Evolutionary conservation across 192 early-diverging fungal species (phyloP), one percentile per base, ranked within the genome.

Genomic region (Kappamyces sp.): DNA sequence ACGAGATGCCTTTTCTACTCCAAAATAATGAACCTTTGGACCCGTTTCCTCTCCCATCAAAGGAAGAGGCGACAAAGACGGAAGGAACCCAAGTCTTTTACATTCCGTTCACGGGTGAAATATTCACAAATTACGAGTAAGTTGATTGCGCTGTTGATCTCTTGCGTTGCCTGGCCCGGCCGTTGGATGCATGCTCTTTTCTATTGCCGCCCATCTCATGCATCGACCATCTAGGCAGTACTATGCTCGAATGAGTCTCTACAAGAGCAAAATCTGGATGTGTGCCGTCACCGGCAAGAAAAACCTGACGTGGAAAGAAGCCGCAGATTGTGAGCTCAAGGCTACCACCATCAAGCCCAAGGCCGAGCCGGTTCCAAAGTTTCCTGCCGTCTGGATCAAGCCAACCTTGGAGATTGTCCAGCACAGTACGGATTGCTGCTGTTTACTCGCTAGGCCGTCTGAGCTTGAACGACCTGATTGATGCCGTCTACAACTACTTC

Each of bases 221-320:
- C 44, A 8, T 52, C 46, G n/a, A 32, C 47, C 49, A 12, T n/a
- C 23, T 70, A 90, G 89, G 3, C 80, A 87, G 33, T 91, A 87
- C 63, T 67, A 85, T 40, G 79, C 76, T 3, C 79, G 87, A 5
- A 73, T 79, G 42, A 61, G 69, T 33, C 72, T 90, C 9, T 92
- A 92, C 61, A 75, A 78, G 31, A 82, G 84, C 53, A 77, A 74
- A 40, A 66, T 80, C 31, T 97, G 91, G 85, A 76, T 87, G 57
- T 94, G 92, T 70, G 76, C 80, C 46, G 72, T 74, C 3, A 88
- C 89, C 1, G 88, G 91, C 1, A 87, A 84, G 61, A 66, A 70
- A 23, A 70, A 80, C 42, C 68, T 97, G 49, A 92, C 87, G 0
- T 97, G 86, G 58, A 78, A 84, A 58, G 82, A 92, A 60, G 94